Evolutionary conservation across 768 basidiomycete genomes (phyloP), one percentile per base, ranked within the genome.

Genomic region (Leccinum uliginosum): DNA sequence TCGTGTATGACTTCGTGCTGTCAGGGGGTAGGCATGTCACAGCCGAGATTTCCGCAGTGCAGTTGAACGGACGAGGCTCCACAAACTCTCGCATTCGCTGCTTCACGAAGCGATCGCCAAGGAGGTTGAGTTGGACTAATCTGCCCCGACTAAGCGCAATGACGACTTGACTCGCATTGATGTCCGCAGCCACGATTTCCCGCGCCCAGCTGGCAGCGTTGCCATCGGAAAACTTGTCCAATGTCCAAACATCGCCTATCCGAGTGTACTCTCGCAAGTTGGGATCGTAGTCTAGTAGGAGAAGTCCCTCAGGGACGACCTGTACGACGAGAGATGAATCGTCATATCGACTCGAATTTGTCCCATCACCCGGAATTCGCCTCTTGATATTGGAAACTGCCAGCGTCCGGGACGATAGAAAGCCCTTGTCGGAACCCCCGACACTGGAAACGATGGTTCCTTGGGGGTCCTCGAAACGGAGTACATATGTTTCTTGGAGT

Each of bases 91-190:
- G 64, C 27, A 17, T 9, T 47, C 65, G 59, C 45, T 55, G 62
- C 55, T 14, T 63, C 32, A 80, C 68, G 17, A 74, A 68, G 45
- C 68, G 71, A 21, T 74, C 71, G 6, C 76, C 76, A 12, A 74
- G 68, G 9, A 87, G 67, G 21, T 72, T 78, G 47, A 93, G 76
- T 10, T 81, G 59, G 1, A 78, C 71, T 12, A 92, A 59, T 44
- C 67, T 73, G 3, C 86, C 84, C 6, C 78, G 79, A 51, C 69
- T 79, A 49, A 87, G 63, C 4, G 82, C 89, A 30, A 93, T 64
- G 4, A 83, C 73, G 38, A 89, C 73, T 70, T 91, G 88, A 55
- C 83, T 85, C 1, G 83, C 70, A 68, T 86, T 92, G 59, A 88
- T 71, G 57, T 80, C 80, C 3, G 89, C 91, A 10, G 83, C 82